These are phyloP conservation scores for Linaria vulgaris DNA, from an alignment of 257 asterid species.

Conservation along the genomic window DNA sequence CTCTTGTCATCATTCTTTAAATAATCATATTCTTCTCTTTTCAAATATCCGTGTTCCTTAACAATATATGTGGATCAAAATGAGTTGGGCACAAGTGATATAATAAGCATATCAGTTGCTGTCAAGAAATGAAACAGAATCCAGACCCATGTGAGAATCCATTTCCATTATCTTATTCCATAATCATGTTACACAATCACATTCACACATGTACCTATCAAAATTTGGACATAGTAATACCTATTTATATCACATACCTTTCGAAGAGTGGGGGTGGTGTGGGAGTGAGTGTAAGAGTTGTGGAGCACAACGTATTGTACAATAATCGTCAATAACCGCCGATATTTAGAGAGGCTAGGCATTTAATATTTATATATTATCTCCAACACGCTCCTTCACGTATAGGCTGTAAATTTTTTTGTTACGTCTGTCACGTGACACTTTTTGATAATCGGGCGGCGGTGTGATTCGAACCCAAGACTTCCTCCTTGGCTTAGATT, in stretches of 20 bases:
- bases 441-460: too few relatives aligned
- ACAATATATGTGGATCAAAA: constrained; percentile 16
- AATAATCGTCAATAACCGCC: too few relatives aligned
- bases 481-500: too few relatives aligned
- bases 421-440: too few relatives aligned
- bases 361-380: too few relatives aligned
- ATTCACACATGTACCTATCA: constrained; percentile 12
- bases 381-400: too few relatives aligned
- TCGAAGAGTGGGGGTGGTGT: neutral
- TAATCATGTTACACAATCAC: constrained; percentile 26
- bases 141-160: constrained; percentile 35
- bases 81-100: constrained; percentile 12
- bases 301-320: too few relatives aligned
- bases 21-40: constrained; percentile 8
- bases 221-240: constrained; percentile 16
- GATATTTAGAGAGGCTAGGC: too few relatives aligned
- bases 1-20: neutral
- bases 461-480: too few relatives aligned
- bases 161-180: constrained; percentile 26
- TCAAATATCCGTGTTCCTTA: constrained; percentile 13
- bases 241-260: constrained; percentile 15
- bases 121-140: constrained; percentile 4
- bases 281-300: too few relatives aligned
- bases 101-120: constrained; percentile 19
- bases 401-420: too few relatives aligned